Evolutionary conservation across 2,329 filamentous ascomycete species (phyloP), one percentile per base, ranked within the genome.

Genomic region (Mollisiaceae sp.): DNA sequence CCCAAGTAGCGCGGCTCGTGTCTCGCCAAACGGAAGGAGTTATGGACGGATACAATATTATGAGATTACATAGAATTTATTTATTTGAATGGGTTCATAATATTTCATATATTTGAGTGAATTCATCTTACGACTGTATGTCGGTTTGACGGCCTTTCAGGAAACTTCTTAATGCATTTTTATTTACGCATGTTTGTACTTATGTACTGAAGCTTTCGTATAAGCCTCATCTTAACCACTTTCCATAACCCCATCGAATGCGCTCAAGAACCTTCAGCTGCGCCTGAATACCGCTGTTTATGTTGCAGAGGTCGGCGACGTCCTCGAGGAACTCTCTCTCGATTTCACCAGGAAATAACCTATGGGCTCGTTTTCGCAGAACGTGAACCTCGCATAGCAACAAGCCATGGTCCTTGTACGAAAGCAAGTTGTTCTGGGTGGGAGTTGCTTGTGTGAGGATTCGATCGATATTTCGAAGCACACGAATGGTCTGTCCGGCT

Each of bases 321-420:
- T 99, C 95, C 77, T 97, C 91, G 63, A 93, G 79, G 74, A 99
- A 97, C 73, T 97, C 94, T 72, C 89, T 88, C 74, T 90, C 89
- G 14, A 96, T 85, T 52, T 91, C 86, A 1, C 86, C 83, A 0
- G 93, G 93, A 70, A 98, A 86, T 47, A 93, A 79, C 24, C 80
- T 82, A 60, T 82, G 82, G 1, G 90, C 90, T 54, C 91, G 84
- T 71, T 86, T 86, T 55, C 93, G 87, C 60, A 99, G 82, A 36
- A 93, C 85, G 72, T 98, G 93, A 4, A 94, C 90, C 77, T 99
- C 94, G 76, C 93, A 97, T 4, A 99, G 83, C 50, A 99, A 81
- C 65, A 97, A 81, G 1, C 95, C 95, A 72, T 97, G 93, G 72
- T 98, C 93, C 78, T 94, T 96, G 82, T 97, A 97, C 1, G 90